Evolutionary conservation across 495 filamentous ascomycete species (phyloP).

Genomic region (Aspergillus saccharolyticus): DNA sequence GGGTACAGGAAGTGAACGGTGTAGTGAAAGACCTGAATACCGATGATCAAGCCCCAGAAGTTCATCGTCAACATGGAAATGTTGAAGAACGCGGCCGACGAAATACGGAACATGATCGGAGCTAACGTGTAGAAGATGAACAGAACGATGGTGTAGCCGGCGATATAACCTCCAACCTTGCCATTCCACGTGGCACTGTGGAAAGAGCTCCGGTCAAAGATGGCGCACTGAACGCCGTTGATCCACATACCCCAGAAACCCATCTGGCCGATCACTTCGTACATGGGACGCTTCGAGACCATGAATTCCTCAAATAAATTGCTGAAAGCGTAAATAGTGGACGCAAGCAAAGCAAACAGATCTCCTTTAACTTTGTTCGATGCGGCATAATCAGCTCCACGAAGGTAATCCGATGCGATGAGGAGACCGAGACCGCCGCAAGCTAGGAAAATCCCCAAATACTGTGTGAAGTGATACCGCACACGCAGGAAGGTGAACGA

Average conservation of each 20-base stretch:
- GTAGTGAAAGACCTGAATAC: conserved; percentile 76
- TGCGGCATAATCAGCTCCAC: conserved; percentile 48
- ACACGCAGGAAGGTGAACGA: conserved; percentile 78
- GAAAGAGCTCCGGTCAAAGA: conserved; percentile 80
- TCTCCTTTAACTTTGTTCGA: conserved; percentile 80
- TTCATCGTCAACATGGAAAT: conserved; percentile 88
- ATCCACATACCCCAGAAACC: conserved; percentile 85
- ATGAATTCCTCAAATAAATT: conserved; percentile 95
- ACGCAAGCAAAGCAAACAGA: conserved; percentile 83
- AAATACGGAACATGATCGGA: conserved; percentile 80
- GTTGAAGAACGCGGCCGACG: conserved; percentile 93
- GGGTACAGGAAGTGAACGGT: conserved; percentile 88
- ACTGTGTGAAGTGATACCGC: conserved; percentile 79
- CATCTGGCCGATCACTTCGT: conserved; percentile 88
- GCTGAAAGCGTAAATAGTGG: conserved; percentile 83
- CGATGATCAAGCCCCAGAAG: conserved; percentile 93
- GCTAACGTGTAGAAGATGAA: conserved; percentile 79
- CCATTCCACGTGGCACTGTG: conserved; percentile 57
- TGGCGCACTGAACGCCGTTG: conserved; percentile 81
- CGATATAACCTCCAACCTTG: conserved; percentile 70
- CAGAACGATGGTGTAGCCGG: conserved; percentile 79
- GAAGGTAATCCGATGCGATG: conserved; percentile 84
- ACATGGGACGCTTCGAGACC: conserved; percentile 76
- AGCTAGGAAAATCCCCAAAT: conserved; percentile 80
- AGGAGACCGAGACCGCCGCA: conserved; percentile 88